Conservation (phyloP, 345 rosid species). For the Sisymbrium irio region DNA sequence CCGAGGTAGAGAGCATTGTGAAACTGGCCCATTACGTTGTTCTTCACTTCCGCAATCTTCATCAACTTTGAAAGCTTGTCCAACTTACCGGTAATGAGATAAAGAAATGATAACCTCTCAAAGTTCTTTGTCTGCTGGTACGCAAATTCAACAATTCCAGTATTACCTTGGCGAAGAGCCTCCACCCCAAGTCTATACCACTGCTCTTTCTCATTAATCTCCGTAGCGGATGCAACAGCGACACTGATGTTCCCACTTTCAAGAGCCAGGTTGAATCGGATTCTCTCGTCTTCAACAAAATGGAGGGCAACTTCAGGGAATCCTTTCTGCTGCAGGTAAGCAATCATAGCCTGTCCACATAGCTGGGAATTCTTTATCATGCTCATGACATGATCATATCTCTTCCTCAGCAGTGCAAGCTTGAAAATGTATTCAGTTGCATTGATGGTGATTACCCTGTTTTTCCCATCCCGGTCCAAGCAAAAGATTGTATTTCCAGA, state of each 20-base stretch:
- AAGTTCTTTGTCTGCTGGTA: slow-evolving; percentile 96
- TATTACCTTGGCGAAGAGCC: slow-evolving; percentile 98
- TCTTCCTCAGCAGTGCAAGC: slow-evolving; percentile 72
- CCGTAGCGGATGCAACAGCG: slow-evolving; percentile 95
- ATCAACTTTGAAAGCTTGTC: slow-evolving; percentile 89
- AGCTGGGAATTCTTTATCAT: slow-evolving; percentile 95
- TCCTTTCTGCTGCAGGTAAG: slow-evolving; percentile 94
- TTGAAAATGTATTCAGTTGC: slow-evolving; percentile 91
- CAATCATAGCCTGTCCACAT: slow-evolving; percentile 96
- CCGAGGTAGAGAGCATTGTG: slow-evolving; percentile 91
- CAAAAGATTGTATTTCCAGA: slow-evolving; percentile 64
- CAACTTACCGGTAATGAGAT: slow-evolving; percentile 80
- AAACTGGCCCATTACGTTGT: slow-evolving; percentile 95
- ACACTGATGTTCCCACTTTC: slow-evolving; percentile 95
- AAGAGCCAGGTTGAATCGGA: slow-evolving; percentile 88
- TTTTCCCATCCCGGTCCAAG: slow-evolving; percentile 77
- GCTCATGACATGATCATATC: slow-evolving; percentile 86
- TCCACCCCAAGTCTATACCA: slow-evolving; percentile 95
- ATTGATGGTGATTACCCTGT: slow-evolving; percentile 43
- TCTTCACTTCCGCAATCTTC: slow-evolving; percentile 90
- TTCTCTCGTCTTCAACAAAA: slow-evolving; percentile 93
- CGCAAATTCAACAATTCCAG: slow-evolving; percentile 89
- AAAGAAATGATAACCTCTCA: slow-evolving; percentile 92
- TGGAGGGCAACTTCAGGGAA: slow-evolving; percentile 99
- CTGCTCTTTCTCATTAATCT: slow-evolving; percentile 91